A percentile compares a stretch with the other conserved stretches of the same genome.
phyloP scores from a whole-genome alignment of 2,329 filamentous ascomycete species.

The Juglanconis sp. region DNA sequence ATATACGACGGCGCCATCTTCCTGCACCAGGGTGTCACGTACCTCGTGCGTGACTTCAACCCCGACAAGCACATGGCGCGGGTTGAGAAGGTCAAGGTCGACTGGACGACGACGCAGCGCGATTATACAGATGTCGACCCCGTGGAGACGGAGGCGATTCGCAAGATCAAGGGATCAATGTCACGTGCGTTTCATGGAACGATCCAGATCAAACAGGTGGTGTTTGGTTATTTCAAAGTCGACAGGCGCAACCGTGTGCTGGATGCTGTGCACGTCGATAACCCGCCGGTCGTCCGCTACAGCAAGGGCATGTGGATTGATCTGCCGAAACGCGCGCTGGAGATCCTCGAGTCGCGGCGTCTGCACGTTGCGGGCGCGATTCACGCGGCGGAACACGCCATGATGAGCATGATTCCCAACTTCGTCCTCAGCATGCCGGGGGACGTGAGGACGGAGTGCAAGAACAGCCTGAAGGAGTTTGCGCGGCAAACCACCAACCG shows the following conservation, averaged over 20 bases:
- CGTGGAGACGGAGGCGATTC: conserved; percentile 84
- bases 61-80: conserved; percentile 78
- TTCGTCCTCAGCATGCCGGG: conserved; percentile 88
- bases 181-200: conserved; percentile 79
- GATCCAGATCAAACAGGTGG: conserved; percentile 81
- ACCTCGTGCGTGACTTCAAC: conserved; percentile 84
- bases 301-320: conserved; percentile 96
- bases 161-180: conserved; percentile 59
- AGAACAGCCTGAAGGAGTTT: conserved; percentile 84
- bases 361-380: conserved; percentile 86
- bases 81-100: conserved; percentile 84
- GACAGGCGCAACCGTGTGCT: conserved; percentile 81
- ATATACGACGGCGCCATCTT: conserved; percentile 97
- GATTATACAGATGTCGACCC: conserved; percentile 95
- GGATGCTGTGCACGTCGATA: conserved; percentile 89
- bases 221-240: conserved; percentile 98
- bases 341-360: conserved; percentile 69
- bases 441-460: conserved; percentile 93
- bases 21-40: conserved; percentile 90
- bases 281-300: conserved; percentile 80
- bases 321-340: conserved; percentile 73
- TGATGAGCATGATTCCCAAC: conserved; percentile 82
- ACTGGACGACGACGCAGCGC: conserved; percentile 91
- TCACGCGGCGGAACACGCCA: conserved; percentile 89
- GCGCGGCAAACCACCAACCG: conserved; percentile 64